phyloP scores from a whole-genome alignment of 495 filamentous ascomycete species.

The Hypoxylon subgilvum region DNA sequence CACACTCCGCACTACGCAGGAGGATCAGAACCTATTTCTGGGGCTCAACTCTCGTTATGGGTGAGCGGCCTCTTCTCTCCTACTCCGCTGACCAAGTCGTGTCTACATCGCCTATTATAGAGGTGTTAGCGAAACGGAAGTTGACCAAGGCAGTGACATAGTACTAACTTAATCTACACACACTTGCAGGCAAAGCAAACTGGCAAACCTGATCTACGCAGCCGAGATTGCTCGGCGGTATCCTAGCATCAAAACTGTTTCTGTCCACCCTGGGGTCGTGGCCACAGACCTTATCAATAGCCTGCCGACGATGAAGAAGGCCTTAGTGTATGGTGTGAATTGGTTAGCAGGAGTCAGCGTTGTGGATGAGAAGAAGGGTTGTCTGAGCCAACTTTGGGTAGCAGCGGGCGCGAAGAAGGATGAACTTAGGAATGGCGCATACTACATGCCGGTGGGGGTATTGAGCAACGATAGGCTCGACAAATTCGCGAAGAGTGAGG shows the following conservation, averaged over 20 bases:
- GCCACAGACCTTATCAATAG: conserved; percentile 58
- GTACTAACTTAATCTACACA: neutral
- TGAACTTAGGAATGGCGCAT: conserved; percentile 50
- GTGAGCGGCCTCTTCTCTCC: conserved; percentile 6
- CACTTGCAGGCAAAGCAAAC: conserved; percentile 54
- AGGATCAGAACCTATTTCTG: conserved; percentile 24
- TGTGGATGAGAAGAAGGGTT: conserved; percentile 51
- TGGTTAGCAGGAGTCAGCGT: conserved; percentile 25
- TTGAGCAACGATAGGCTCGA: conserved; percentile 41
- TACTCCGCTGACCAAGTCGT: too few relatives aligned
- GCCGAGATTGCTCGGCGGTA: conserved; percentile 51
- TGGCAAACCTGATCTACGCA: conserved; percentile 55
- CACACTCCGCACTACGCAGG: conserved; percentile 45
- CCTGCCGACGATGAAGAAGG: conserved; percentile 34
- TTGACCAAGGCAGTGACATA: neutral
- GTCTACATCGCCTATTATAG: too few relatives aligned
- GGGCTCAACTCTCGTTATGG: conserved; percentile 26
- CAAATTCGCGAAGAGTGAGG: conserved; percentile 44
- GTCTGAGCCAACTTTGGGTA: conserved; percentile 67
- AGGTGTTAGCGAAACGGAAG: too few relatives aligned
- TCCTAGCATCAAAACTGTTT: conserved; percentile 61
- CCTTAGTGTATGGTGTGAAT: conserved; percentile 39
- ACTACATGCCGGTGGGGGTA: conserved; percentile 63
- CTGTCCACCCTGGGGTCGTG: conserved; percentile 71
- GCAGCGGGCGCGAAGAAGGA: conserved; percentile 48